Conservation (phyloP, 2,329 filamentous ascomycete species). For the Cucurbitaria berberidis region DNA sequence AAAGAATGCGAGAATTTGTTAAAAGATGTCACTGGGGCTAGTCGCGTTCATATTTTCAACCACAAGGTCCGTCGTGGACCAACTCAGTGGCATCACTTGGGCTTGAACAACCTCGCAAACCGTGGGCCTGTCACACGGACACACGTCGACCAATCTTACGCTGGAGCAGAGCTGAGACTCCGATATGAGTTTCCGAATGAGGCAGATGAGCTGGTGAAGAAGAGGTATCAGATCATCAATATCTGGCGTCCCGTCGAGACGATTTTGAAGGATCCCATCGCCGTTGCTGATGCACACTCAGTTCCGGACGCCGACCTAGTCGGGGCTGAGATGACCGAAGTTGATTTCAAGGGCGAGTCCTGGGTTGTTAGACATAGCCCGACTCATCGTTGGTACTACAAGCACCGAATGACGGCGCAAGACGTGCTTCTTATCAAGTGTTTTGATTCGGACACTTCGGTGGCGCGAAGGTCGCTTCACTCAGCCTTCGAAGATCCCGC, state of each 20-base stretch:
- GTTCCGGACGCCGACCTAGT: constrained; percentile 34
- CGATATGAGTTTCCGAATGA: constrained; percentile 24
- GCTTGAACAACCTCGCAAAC: constrained; percentile 36
- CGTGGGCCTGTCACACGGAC: constrained; percentile 56
- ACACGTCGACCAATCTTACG: constrained; percentile 57
- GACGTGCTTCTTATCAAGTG: constrained; percentile 38
- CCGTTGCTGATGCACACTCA: constrained; percentile 28
- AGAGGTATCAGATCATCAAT: constrained; percentile 38
- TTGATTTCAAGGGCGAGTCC: constrained; percentile 25
- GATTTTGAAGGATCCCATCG: constrained; percentile 36
- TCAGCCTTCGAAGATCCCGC: constrained; percentile 31
- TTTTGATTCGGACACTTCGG: constrained; percentile 26
- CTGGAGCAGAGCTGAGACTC: constrained; percentile 25
- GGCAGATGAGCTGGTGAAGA: constrained; percentile 29
- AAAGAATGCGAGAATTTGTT: constrained; percentile 35
- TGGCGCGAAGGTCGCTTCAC: constrained; percentile 29
- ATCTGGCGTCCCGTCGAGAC: constrained; percentile 37
- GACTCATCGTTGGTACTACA: constrained; percentile 31
- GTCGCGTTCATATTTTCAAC: constrained; percentile 66
- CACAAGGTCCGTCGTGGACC: constrained; percentile 61
- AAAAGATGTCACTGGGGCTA: constrained; percentile 59
- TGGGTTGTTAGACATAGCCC: constrained; percentile 31
- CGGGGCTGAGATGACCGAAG: constrained; percentile 26
- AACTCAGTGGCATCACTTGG: constrained; percentile 40
- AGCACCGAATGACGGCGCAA: constrained; percentile 23